phyloP scores from a whole-genome alignment of 2,329 filamentous ascomycete species.

The Fusarium globosum region DNA sequence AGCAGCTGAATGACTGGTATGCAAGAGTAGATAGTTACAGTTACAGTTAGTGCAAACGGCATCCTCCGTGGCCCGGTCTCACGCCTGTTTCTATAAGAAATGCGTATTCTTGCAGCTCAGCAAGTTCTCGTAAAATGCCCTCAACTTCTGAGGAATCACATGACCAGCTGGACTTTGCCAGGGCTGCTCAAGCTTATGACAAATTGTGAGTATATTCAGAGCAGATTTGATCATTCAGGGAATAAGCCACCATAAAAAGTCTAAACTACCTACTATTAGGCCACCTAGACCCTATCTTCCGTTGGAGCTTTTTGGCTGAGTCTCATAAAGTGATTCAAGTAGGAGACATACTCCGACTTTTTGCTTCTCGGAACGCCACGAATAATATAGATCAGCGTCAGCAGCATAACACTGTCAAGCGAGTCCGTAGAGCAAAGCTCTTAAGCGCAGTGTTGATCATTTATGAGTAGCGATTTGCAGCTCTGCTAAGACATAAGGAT shows the following conservation, averaged over 20 bases:
- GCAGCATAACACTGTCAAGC: background rate
- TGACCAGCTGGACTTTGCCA: too few relatives aligned
- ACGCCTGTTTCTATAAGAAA: background rate
- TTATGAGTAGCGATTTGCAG: background rate
- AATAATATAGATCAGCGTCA: background rate
- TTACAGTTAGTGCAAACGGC: background rate
- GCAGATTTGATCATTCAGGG: background rate
- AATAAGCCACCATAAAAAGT: background rate
- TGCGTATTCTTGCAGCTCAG: too few relatives aligned
- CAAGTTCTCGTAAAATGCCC: background rate
- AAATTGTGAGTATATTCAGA: background rate
- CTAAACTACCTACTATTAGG: too few relatives aligned
- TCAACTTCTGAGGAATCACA: background rate
- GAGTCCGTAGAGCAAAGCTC: background rate
- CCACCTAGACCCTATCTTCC: background rate
- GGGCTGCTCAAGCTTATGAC: rapidly evolving
- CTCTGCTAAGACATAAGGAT: too few relatives aligned
- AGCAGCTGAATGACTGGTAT: background rate
- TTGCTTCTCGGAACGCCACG: too few relatives aligned
- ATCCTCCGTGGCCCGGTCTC: background rate
- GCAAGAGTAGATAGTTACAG: background rate
- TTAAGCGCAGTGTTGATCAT: background rate
- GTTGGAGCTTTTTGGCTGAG: too few relatives aligned
- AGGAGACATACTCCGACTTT: background rate
- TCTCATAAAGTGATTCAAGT: background rate